Percentiles rank a stretch among this genome's conserved stretches.
phyloP scores from a whole-genome alignment of 148 eudicot genomes.

The Rheum nobile region DNA sequence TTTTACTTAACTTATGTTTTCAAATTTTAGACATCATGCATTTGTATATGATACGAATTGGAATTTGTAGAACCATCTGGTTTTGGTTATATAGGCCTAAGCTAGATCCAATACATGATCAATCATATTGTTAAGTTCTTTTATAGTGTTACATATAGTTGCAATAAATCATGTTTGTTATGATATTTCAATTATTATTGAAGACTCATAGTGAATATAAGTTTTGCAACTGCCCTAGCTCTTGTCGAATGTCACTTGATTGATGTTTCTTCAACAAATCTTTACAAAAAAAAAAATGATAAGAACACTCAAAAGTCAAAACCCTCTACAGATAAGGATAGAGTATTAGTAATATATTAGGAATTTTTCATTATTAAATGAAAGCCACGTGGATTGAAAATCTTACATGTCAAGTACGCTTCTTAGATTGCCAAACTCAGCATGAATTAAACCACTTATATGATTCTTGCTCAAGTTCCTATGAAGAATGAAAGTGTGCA shows the following conservation, averaged over 20 bases:
- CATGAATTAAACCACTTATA: constrained; percentile 54
- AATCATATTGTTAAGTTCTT: too few relatives aligned
- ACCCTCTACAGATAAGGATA: too few relatives aligned
- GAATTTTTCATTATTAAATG: background rate
- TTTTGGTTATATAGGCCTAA: too few relatives aligned
- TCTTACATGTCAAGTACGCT: constrained; percentile 76
- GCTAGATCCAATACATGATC: too few relatives aligned
- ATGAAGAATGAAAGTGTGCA: too few relatives aligned
- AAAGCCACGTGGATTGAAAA: background rate
- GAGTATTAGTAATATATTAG: too few relatives aligned
- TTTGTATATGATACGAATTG: too few relatives aligned
- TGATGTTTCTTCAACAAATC: constrained; percentile 76
- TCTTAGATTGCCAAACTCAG: constrained; percentile 84
- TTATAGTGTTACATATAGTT: too few relatives aligned
- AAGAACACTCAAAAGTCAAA: too few relatives aligned
- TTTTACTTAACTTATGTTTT: too few relatives aligned
- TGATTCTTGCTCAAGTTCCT: constrained; percentile 74
- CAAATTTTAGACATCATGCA: too few relatives aligned
- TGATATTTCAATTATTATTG: background rate
- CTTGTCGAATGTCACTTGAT: constrained; percentile 62
- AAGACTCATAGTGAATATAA: constrained; percentile 66
- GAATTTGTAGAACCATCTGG: too few relatives aligned
- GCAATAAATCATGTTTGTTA: background rate
- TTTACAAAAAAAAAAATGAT: constrained; percentile 26
- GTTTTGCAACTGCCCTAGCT: constrained; percentile 76